These are phyloP conservation scores for Alnus glutinosa DNA, from an alignment of 306 rosid species.

Conservation along the genomic window DNA sequence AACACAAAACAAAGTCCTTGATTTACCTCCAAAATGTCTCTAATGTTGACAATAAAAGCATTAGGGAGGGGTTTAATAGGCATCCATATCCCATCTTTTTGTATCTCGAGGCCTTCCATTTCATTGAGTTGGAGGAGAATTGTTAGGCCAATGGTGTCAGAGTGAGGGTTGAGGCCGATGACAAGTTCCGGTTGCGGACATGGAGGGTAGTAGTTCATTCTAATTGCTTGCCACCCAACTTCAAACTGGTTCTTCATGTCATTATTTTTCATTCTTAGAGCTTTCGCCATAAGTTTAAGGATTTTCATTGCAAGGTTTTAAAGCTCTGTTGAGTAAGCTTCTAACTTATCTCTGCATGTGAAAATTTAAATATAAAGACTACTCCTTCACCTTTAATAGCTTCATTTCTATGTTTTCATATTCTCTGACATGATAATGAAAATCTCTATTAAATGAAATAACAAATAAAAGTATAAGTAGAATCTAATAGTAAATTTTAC, in stretches of 20 bases:
- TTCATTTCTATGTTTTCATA: too few relatives aligned
- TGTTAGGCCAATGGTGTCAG: conserved; percentile 32
- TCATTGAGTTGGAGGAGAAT: conserved; percentile 43
- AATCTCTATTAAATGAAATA: too few relatives aligned
- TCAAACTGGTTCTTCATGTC: conserved; percentile 30
- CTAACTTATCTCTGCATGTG: conserved; percentile 21
- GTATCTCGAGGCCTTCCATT: conserved; percentile 38
- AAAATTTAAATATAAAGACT: too few relatives aligned
- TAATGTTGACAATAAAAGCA: conserved; percentile 37
- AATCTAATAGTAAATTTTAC: too few relatives aligned
- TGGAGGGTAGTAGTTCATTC: conserved; percentile 49
- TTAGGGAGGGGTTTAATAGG: conserved; percentile 31
- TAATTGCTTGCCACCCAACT: conserved; percentile 27
- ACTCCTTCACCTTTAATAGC: too few relatives aligned
- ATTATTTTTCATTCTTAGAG: conserved; percentile 22
- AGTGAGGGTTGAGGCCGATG: conserved; percentile 36
- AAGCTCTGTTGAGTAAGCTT: conserved; percentile 24
- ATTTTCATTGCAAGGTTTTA: conserved; percentile 19
- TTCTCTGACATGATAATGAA: too few relatives aligned
- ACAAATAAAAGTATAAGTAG: too few relatives aligned
- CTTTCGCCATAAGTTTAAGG: conserved; percentile 20
- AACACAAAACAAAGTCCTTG: neutral
- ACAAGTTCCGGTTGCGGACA: conserved; percentile 43
- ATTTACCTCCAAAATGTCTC: conserved; percentile 41
- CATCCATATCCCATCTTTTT: conserved; percentile 35